Evolutionary conservation across 495 filamentous ascomycete genomes (phyloP).

Genomic region (Sphaerosporella brunnea): DNA sequence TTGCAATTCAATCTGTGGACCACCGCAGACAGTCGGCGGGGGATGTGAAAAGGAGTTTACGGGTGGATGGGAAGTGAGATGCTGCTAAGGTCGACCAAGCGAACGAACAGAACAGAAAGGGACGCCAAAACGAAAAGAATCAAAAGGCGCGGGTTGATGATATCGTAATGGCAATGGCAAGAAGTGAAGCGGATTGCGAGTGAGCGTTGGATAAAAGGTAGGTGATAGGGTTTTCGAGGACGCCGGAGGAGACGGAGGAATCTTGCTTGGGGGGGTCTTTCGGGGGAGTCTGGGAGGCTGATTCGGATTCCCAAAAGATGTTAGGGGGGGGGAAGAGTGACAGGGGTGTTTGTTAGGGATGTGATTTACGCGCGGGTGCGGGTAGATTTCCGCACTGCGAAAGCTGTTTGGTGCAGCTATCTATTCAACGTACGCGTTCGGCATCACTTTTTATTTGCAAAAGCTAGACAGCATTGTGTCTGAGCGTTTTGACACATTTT

Average conservation of each 20-base stretch:
- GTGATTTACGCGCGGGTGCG: no score
- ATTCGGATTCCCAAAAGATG: neutral
- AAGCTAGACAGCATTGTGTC: no score
- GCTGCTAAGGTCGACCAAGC: neutral
- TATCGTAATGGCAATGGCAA: neutral
- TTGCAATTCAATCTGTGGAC: conserved; percentile 29
- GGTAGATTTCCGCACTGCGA: no score
- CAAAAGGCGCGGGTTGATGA: neutral
- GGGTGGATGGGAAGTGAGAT: no score
- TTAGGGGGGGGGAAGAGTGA: neutral
- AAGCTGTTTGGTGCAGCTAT: no score
- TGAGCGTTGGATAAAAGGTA: conserved; percentile 4
- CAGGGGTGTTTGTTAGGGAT: no score
- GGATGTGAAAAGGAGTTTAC: neutral
- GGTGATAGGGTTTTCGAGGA: neutral
- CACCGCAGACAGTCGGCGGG: conserved; percentile 11
- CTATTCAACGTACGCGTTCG: no score
- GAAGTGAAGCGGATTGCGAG: neutral
- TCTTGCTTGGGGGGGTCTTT: no score
- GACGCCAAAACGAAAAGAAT: neutral
- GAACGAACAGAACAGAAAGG: neutral
- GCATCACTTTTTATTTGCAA: no score
- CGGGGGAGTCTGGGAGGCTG: no score
- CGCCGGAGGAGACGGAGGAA: conserved; percentile 23
- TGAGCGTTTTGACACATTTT: no score